Percentiles rank a stretch among this genome's conserved stretches.
phyloP scores from a whole-genome alignment of 2,329 filamentous ascomycete genomes.

The Botryotinia calthae region DNA sequence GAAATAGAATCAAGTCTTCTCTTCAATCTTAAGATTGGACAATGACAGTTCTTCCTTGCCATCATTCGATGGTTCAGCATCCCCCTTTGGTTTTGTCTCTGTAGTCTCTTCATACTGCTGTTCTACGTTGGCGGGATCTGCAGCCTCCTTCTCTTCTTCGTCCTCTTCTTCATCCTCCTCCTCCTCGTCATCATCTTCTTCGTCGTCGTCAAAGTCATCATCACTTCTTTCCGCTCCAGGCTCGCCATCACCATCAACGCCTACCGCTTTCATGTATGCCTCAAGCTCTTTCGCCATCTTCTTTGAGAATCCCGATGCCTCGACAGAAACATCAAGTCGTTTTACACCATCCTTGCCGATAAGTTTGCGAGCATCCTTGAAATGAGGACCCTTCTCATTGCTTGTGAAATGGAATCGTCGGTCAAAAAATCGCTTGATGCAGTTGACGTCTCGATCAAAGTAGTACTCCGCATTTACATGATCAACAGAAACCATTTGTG shows the following conservation, averaged over 20 bases:
- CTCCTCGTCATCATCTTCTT: conserved; percentile 39
- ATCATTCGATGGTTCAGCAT: not conserved
- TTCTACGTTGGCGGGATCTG: not conserved
- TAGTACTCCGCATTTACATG: conserved; percentile 95
- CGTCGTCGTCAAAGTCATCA: conserved; percentile 42
- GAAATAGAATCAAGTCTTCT: conserved; percentile 33
- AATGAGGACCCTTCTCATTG: conserved; percentile 80
- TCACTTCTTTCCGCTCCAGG: conserved; percentile 35
- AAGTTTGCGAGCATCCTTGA: conserved; percentile 75
- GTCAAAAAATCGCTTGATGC: conserved; percentile 92
- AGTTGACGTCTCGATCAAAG: conserved; percentile 93
- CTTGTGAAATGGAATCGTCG: conserved; percentile 84
- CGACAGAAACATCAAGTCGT: conserved; percentile 81
- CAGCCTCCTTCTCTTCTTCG: conserved; percentile 34
- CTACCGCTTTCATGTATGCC: conserved; percentile 76
- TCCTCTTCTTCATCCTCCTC: conserved; percentile 37
- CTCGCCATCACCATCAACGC: conserved; percentile 48
- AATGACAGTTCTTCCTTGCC: conserved; percentile 25
- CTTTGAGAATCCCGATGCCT: conserved; percentile 92
- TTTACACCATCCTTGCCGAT: conserved; percentile 62
- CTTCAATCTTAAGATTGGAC: conserved; percentile 31
- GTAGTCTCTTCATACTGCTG: not conserved
- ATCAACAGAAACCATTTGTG: conserved; percentile 95
- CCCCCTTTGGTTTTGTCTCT: not conserved
- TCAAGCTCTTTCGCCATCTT: conserved; percentile 97